Percentiles rank a stretch among this genome's conserved stretches.
phyloP scores from a whole-genome alignment of 2,329 filamentous ascomycete species.

The Pyrenochaeta sp. region DNA sequence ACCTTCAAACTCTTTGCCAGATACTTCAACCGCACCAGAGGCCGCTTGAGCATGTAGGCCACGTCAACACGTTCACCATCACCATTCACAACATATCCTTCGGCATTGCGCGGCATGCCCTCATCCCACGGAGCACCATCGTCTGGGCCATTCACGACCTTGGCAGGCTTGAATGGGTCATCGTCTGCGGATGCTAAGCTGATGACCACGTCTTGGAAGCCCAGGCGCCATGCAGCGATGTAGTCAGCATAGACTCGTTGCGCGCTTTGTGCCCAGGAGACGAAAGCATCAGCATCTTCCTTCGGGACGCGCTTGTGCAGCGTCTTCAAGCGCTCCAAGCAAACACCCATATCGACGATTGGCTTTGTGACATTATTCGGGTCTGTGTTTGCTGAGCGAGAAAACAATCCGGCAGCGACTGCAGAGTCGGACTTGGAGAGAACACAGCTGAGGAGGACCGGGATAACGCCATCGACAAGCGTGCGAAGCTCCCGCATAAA shows the following conservation, averaged over 20 bases:
- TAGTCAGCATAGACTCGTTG: conserved; percentile 86
- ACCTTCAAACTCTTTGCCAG: conserved; percentile 84
- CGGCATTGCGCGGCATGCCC: conserved; percentile 64
- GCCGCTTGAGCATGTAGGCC: conserved; percentile 88
- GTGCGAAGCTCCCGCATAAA: conserved; percentile 93
- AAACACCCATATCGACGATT: conserved; percentile 92
- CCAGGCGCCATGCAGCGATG: conserved; percentile 86
- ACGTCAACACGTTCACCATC: conserved; percentile 93
- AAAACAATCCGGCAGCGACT: conserved; percentile 73
- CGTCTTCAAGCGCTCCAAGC: conserved; percentile 82
- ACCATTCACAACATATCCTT: conserved; percentile 70
- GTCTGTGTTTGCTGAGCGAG: conserved; percentile 65
- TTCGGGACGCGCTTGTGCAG: conserved; percentile 83
- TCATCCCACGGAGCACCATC: conserved; percentile 62
- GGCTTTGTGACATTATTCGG: conserved; percentile 75
- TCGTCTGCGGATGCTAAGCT: conserved; percentile 83
- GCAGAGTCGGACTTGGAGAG: conserved; percentile 74
- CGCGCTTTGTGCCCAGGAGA: conserved; percentile 82
- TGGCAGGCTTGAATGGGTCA: conserved; percentile 60
- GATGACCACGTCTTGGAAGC: conserved; percentile 93
- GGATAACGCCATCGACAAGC: conserved; percentile 92
- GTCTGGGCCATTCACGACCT: conserved; percentile 53
- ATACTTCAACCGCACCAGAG: conserved; percentile 86
- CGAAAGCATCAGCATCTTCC: conserved; percentile 73
- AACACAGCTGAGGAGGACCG: conserved; percentile 86